phyloP scores from a whole-genome alignment of 2,329 filamentous ascomycete genomes.

The Cercospora sesami region DNA sequence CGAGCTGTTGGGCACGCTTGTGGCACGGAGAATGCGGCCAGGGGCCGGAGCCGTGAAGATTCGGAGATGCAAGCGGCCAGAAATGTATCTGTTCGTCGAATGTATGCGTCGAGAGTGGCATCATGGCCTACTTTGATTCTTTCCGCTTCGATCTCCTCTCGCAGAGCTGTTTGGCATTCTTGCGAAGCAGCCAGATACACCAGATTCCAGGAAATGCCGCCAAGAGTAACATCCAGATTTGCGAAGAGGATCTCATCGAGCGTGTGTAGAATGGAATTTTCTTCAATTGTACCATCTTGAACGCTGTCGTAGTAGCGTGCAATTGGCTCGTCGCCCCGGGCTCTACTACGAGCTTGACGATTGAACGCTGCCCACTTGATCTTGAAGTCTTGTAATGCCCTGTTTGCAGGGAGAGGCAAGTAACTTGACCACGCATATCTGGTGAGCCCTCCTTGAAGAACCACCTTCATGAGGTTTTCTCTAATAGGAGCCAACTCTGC shows the following conservation, averaged over 20 bases:
- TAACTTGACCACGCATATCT: not conserved
- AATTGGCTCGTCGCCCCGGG: not conserved
- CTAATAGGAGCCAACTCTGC: not conserved
- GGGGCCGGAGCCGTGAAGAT: not conserved
- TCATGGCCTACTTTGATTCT: not conserved
- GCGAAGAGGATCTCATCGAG: constrained; percentile 51
- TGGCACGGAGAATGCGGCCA: not conserved
- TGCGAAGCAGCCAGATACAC: constrained; percentile 43
- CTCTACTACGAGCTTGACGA: not conserved
- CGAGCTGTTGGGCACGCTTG: not conserved
- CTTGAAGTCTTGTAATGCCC: not conserved
- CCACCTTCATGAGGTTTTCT: not conserved
- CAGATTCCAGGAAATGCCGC: constrained; percentile 47
- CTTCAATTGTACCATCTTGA: constrained; percentile 30
- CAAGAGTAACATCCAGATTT: constrained; percentile 51
- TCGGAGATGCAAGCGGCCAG: not conserved
- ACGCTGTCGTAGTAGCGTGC: not conserved
- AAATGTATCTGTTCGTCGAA: not conserved
- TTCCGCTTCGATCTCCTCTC: not conserved
- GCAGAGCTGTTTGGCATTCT: not conserved
- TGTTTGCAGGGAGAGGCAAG: not conserved
- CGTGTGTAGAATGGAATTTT: constrained; percentile 42
- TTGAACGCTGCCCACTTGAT: not conserved
- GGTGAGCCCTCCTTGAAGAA: not conserved
- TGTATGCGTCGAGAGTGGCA: not conserved